Base-by-base conservation (phyloP, 2,329 filamentous ascomycete species). In the Hirsutella thompsonii region DNA sequence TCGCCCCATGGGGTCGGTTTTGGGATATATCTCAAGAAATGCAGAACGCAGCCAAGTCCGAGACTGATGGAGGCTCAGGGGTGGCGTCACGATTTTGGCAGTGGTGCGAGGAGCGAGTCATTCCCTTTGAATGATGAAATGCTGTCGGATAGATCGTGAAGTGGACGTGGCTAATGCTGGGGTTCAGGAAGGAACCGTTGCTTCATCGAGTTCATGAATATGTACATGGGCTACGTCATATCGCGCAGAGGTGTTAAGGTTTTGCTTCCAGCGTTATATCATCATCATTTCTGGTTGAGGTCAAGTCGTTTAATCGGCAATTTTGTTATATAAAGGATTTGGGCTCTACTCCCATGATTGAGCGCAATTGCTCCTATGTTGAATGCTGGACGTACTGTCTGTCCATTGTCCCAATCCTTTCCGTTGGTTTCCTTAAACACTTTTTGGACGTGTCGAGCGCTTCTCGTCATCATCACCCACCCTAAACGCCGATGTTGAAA, bases 401-500 rank as follows among this genome's bases (percentile, higher is more conserved):
- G n/a, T 50, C 50, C 44, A 46, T 43, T n/a, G n/a, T n/a, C n/a
- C 42, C 38, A 41, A 40, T 39, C 35, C 32, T 34, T 34, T 8
- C 32, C 5, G 16, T 34, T 18, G 32, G 8, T 34, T 34, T 18
- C n/a, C 9, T 34, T 8, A 5, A n/a, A 16, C 13, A 34, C 32
- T 59, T 61, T 63, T 58, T 51, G 53, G 52, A 56, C 59, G 52
- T 52, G 55, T 42, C 44, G 51, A 53, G 55, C 52, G 57, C 51
- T 55, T 53, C 55, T 46, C 36, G 47, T 57, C 53, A 52, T 58
- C 60, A 54, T 59, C 60, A 53, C 55, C 52, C 51, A 47, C 54
- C 57, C 55, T 55, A 63, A 70, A 72, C 69, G 69, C 69, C 69
- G 69, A 72, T 73, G 69, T 73, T 73, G 69, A 73, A 67, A 70